Evolutionary conservation across 1,139 yeast species (phyloP), one percentile per base, ranked within the genome.

Genomic region (Pichia sp.): DNA sequence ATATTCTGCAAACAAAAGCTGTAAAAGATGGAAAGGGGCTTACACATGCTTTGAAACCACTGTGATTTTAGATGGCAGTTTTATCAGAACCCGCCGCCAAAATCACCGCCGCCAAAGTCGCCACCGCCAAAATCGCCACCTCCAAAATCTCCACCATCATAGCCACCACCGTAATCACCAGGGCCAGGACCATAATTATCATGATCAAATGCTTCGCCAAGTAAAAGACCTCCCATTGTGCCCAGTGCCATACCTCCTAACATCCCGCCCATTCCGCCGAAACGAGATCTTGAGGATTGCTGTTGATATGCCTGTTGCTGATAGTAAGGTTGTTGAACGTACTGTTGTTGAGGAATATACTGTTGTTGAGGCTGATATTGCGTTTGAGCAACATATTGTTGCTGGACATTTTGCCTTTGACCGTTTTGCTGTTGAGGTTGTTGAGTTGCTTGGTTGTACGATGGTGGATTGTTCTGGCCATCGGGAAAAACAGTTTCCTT

Each of bases 401-500:
- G 62, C 36, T 52, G 53, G 18, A 47, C 44, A 21, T 45, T 52
- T 43, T 45, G 55, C 9, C 42, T 51, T n/a, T 40, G 48, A 9
- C 30, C 44, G 16, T 45, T 48, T 7, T 26, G 60, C 60, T 48
- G 50, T 51, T 45, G 57, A 56, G 46, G 61, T 51, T 64, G 62
- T 30, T 13, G 36, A 21, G 43, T 22, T 22, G 43, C 43, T 28
- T 23, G 37, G n/a, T 18, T 16, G 22, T 37, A 19, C 2, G 75
- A 70, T 45, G 74, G 70, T 5, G 72, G 68, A 16, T 61, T 67
- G 5, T 8, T 19, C 6, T 41, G 26, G 19, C 10, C 37, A 18
- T 13, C 3, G 18, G 49, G 50, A 23, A 78, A 76, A 2, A 60
- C 66, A 0, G 88, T 79, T 0, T 87, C 90, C 8, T 63, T 55